These are phyloP conservation scores for Coemansia sp. DNA, from an alignment of 192 early-diverging fungal genomes.

Conservation along the genomic window DNA sequence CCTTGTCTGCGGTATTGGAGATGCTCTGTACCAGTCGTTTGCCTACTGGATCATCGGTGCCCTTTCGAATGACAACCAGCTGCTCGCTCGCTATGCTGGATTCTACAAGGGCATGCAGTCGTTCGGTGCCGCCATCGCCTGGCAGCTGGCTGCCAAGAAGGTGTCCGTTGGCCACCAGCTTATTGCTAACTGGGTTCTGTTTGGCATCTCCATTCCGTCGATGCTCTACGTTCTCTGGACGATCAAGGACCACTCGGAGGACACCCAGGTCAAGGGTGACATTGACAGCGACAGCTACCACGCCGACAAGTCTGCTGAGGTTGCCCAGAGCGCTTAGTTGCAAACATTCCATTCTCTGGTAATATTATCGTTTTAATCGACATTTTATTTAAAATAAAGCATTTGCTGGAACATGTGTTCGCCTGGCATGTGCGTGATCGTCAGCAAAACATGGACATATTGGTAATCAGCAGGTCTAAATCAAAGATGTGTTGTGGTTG, in stretches of 20 bases:
- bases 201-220: constrained; percentile 39
- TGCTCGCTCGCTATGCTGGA: constrained; percentile 62
- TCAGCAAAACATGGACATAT: no score
- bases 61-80: constrained; percentile 69
- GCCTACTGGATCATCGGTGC: constrained; percentile 79
- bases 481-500: no score
- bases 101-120: constrained; percentile 84
- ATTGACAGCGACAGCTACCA: constrained; percentile 10
- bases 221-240: constrained; percentile 51
- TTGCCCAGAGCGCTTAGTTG: no score
- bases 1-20: constrained; percentile 63
- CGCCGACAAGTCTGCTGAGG: constrained; percentile 24
- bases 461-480: no score
- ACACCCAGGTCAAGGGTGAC: constrained; percentile 8
- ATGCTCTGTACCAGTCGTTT: constrained; percentile 71
- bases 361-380: no score
- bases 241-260: constrained; percentile 52
- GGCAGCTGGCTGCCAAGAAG: constrained; percentile 56
- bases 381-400: background rate
- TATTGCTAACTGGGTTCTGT: constrained; percentile 47
- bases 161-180: constrained; percentile 36
- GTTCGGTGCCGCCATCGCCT: constrained; percentile 58
- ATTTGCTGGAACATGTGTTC: background rate
- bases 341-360: no score
- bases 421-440: no score